Evolutionary conservation across 2,329 filamentous ascomycete species (phyloP), one percentile per base, ranked within the genome.

Genomic region (Trichoderma breve): DNA sequence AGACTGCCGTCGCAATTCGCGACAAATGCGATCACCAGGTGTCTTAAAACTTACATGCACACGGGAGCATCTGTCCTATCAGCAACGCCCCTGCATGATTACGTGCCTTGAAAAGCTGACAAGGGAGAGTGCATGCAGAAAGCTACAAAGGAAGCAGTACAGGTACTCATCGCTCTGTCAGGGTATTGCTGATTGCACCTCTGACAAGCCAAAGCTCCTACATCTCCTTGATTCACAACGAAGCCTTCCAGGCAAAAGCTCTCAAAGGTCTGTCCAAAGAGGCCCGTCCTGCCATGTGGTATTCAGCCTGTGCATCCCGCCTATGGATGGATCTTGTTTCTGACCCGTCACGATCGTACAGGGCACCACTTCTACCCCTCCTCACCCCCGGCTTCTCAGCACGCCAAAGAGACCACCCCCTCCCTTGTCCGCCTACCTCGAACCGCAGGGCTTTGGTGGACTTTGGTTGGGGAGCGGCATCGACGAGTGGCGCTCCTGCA

Each of bases 401-500:
- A 32, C 53, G 36, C 55, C 57, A 72, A 34, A 63, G 28, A n/a
- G 32, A 58, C 63, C 61, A 68, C 70, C 70, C 70, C 70, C 58
- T 62, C 71, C 71, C 71, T 67, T 64, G 64, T 60, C 62, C 65
- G 69, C 71, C 68, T 58, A 63, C 57, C 64, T 72, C 71, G 69
- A 73, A 55, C 71, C 72, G 64, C 74, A 74, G 75, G 73, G 66
- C 72, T 58, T 62, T 73, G 71, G 67, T 76, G 73, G 66, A 63
- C 64, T 51, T 39, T 72, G 70, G 70, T 71, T 72, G 72, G 74
- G 72, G 60, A 60, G 53, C 73, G 74, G 73, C 70, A 70, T 73
- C 71, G 64, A 72, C 75, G 74, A 72, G 74, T 76, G 73, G 74
- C 74, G 73, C 75, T 76, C 76, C 73, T 74, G 72, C 72, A 71